These are phyloP conservation scores for Lobulomyces angularis DNA, from an alignment of 192 early-diverging fungal species.

Conservation along the genomic window DNA sequence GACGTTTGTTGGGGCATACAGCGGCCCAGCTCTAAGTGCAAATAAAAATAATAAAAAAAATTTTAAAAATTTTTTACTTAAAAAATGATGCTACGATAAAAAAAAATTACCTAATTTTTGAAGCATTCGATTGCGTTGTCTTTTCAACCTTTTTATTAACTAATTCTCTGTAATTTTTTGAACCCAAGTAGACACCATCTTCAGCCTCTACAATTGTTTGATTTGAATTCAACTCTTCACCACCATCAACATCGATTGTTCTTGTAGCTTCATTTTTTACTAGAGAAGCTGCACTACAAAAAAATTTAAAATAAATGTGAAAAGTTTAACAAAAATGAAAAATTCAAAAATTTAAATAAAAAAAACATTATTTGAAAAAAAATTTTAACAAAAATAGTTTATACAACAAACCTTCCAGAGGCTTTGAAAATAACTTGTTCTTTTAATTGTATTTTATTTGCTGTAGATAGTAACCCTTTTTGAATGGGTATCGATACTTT, in stretches of 20 bases:
- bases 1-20: slow-evolving; percentile 55
- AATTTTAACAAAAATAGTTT: too few species aligned
- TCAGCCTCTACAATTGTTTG: slow-evolving; percentile 18
- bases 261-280: slow-evolving; percentile 26
- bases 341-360: too few species aligned
- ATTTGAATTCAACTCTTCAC: slow-evolving; percentile 6
- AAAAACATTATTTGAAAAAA: too few species aligned
- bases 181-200: slow-evolving; percentile 53
- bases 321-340: too few species aligned
- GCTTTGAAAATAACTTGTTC: too few species aligned
- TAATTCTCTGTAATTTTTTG: slow-evolving; percentile 53
- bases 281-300: slow-evolving; percentile 29
- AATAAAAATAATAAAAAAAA: slow-evolving; percentile 6
- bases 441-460: too few species aligned
- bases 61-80: neutral
- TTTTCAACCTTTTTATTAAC: slow-evolving; percentile 48
- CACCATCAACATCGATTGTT: slow-evolving; percentile 35
- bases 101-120: slow-evolving; percentile 16
- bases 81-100: slow-evolving; percentile 10
- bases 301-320: too few species aligned
- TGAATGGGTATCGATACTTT: too few species aligned
- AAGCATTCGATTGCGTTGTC: slow-evolving; percentile 36
- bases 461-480: too few species aligned
- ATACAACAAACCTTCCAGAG: too few species aligned
- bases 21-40: slow-evolving; percentile 50